Conservation (phyloP, 768 basidiomycete species). For the Inosperma sp. region DNA sequence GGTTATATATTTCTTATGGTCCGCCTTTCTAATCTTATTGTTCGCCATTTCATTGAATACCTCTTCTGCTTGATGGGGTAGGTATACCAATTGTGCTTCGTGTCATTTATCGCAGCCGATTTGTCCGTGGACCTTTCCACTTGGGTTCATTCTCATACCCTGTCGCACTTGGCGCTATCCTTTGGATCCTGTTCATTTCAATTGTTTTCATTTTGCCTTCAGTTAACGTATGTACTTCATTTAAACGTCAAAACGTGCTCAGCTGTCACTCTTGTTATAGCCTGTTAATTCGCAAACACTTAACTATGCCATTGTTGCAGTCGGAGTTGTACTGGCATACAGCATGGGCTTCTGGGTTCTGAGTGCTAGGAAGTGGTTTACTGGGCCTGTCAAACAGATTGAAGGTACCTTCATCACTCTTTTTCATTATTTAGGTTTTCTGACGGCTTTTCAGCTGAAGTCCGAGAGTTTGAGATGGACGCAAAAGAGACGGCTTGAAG, state of each 20-base stretch:
- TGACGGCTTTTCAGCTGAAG: too few relatives aligned
- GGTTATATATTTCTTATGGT: conserved; percentile 74
- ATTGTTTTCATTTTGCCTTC: conserved; percentile 72
- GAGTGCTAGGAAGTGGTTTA: conserved; percentile 70
- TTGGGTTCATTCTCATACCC: conserved; percentile 61
- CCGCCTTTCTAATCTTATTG: conserved; percentile 9
- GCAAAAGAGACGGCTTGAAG: too few relatives aligned
- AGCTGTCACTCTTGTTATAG: conserved; percentile 23
- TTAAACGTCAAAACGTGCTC: neutral
- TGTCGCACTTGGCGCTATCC: conserved; percentile 49
- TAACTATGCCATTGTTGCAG: conserved; percentile 73
- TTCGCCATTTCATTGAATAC: neutral
- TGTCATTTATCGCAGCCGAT: conserved; percentile 53
- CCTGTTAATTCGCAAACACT: conserved; percentile 68
- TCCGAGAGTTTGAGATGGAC: too few relatives aligned
- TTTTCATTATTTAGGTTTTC: too few relatives aligned
- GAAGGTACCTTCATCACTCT: too few relatives aligned
- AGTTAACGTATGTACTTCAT: conserved; percentile 43
- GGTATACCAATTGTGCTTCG: conserved; percentile 68
- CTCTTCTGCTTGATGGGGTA: conserved; percentile 17
- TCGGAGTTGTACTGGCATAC: conserved; percentile 65
- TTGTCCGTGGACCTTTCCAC: conserved; percentile 69
- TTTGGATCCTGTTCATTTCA: conserved; percentile 70
- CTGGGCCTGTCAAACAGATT: conserved; percentile 65
- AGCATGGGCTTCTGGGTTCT: conserved; percentile 65